Percentiles rank a stretch among this genome's conserved stretches.
Conservation (phyloP, 2,329 filamentous ascomycete genomes). For the Colletotrichum sp. region DNA sequence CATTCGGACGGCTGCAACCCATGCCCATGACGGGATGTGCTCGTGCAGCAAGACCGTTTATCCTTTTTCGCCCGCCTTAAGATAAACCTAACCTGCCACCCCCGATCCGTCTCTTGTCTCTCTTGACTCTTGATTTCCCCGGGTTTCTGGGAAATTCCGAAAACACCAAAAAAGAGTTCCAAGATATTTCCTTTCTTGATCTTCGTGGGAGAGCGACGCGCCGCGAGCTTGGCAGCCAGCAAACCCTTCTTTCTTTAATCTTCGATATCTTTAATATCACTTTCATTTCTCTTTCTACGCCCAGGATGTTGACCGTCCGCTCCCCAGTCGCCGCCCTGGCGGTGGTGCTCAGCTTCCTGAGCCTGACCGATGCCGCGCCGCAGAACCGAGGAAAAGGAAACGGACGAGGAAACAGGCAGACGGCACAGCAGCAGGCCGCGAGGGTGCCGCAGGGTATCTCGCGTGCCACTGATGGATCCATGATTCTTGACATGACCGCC, state of each 20-base stretch:
- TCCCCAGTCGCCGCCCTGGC: slow-evolving; percentile 14
- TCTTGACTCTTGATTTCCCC: neutral
- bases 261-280: neutral
- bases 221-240: slow-evolving; percentile 16
- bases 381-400: slow-evolving; percentile 15
- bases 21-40: neutral
- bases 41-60: neutral
- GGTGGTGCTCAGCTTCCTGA: slow-evolving; percentile 18
- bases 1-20: neutral
- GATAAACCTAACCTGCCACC: slow-evolving; percentile 17
- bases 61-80: neutral
- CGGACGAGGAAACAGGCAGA: slow-evolving; percentile 19
- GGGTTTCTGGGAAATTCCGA: slow-evolving; percentile 20
- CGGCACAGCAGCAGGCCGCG: slow-evolving; percentile 33
- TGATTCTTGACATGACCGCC: slow-evolving; percentile 59
- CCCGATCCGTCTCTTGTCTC: neutral
- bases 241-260: neutral
- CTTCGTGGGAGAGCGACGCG: slow-evolving; percentile 6
- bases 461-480: slow-evolving; percentile 57
- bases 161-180: neutral
- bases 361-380: slow-evolving; percentile 15
- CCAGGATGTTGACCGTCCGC: slow-evolving; percentile 23
- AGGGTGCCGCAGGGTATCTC: slow-evolving; percentile 40
- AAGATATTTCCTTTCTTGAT: neutral
- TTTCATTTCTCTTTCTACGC: neutral